phyloP scores from a whole-genome alignment of 2,329 filamentous ascomycete species.

The Sporothrix mexicana region DNA sequence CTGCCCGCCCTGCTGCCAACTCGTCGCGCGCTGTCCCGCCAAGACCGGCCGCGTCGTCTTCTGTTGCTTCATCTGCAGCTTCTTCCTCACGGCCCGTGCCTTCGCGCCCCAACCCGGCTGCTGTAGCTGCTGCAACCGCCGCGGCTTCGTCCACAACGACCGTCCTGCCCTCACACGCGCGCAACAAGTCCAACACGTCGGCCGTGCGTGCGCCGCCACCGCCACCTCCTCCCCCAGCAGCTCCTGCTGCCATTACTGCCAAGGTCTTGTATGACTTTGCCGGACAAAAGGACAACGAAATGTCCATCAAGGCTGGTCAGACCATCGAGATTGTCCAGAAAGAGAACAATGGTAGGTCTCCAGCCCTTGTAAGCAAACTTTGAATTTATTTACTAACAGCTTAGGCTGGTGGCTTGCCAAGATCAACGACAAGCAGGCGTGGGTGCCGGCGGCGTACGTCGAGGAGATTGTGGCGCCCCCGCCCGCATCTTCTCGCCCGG shows the following conservation, averaged over 20 bases:
- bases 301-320: conserved; percentile 79
- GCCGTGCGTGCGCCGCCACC: conserved; percentile 65
- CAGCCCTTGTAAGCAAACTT: not conserved
- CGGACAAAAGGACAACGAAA: conserved; percentile 82
- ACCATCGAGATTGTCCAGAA: conserved; percentile 90
- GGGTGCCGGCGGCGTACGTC: conserved; percentile 93
- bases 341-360: conserved; percentile 79
- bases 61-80: conserved; percentile 47
- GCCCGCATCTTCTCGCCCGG: conserved; percentile 64
- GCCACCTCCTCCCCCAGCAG: conserved; percentile 70
- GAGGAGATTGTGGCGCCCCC: conserved; percentile 74
- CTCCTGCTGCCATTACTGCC: conserved; percentile 74
- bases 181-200: conserved; percentile 60
- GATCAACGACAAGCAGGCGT: conserved; percentile 75
- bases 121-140: conserved; percentile 47
- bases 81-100: conserved; percentile 46
- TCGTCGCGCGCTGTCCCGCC: conserved; percentile 40
- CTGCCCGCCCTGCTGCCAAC: conserved; percentile 14
- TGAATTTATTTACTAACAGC: not conserved
- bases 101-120: conserved; percentile 38
- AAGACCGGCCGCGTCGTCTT: conserved; percentile 37
- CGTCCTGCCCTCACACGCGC: conserved; percentile 56
- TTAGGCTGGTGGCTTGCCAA: conserved; percentile 97
- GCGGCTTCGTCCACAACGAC: conserved; percentile 56
- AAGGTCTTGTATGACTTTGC: conserved; percentile 93